phyloP scores from a whole-genome alignment of 1,284 basidiomycete species.

The Cryptococcus deneoformans region DNA sequence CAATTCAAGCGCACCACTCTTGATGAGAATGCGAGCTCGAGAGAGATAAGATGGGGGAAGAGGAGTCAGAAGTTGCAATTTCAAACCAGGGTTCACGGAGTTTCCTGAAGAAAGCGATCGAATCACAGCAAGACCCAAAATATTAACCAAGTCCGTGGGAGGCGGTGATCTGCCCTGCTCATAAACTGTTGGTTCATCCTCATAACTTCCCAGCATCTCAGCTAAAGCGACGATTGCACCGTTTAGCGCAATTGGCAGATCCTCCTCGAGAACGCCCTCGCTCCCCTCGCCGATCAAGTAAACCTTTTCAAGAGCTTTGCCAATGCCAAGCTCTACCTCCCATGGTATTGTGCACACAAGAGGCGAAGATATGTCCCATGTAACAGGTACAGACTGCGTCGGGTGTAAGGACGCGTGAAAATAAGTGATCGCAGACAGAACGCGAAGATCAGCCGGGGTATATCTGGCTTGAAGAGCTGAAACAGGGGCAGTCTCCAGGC shows the following conservation, averaged over 20 bases:
- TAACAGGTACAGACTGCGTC: background rate
- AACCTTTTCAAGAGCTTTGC: conserved; percentile 45
- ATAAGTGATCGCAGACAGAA: conserved; percentile 73
- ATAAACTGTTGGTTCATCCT: conserved; percentile 61
- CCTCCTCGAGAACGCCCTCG: conserved; percentile 68
- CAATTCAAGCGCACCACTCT: conserved; percentile 77
- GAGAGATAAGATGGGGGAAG: conserved; percentile 55
- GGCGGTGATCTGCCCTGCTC: conserved; percentile 57
- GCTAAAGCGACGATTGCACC: conserved; percentile 76
- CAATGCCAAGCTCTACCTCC: conserved; percentile 51
- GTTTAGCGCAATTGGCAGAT: conserved; percentile 70
- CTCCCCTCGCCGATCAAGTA: conserved; percentile 65
- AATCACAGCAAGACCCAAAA: conserved; percentile 69
- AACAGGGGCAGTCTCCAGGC: conserved; percentile 37
- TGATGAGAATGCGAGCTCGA: conserved; percentile 59
- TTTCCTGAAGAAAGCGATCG: conserved; percentile 57
- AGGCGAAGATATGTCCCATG: conserved; percentile 69
- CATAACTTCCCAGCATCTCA: conserved; percentile 43
- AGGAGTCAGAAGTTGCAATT: conserved; percentile 69
- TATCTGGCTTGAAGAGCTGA: conserved; percentile 54
- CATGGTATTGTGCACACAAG: conserved; percentile 68
- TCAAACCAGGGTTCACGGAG: conserved; percentile 4
- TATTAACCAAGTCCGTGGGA: conserved; percentile 58
- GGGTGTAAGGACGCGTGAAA: conserved; percentile 58
- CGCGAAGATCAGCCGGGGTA: conserved; percentile 70